A percentile compares a stretch with the other conserved stretches of the same genome.
These are phyloP conservation scores for Dendrothele bispora DNA, from an alignment of 768 basidiomycete genomes.

Conservation along the genomic window DNA sequence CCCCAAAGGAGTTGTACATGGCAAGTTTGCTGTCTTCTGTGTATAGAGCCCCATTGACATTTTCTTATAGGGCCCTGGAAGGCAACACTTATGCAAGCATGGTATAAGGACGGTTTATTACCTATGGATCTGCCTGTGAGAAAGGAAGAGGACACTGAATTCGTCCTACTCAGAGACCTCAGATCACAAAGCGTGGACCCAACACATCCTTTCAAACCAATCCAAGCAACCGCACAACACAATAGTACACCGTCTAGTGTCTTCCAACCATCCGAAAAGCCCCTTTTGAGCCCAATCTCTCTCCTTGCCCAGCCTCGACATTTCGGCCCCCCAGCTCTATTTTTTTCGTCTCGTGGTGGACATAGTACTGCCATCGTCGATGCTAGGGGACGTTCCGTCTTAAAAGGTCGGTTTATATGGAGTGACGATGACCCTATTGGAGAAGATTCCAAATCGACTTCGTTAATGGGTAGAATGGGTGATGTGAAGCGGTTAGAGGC, in stretches of 20 bases:
- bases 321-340: slow-evolving; percentile 84
- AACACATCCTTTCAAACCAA: slow-evolving; percentile 67
- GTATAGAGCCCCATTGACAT: slow-evolving; percentile 3
- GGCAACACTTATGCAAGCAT: slow-evolving; percentile 82
- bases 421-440: slow-evolving; percentile 57
- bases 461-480: slow-evolving; percentile 55
- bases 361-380: slow-evolving; percentile 89
- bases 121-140: slow-evolving; percentile 82
- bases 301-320: slow-evolving; percentile 76
- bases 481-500: slow-evolving; percentile 84
- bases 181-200: slow-evolving; percentile 80
- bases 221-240: slow-evolving; percentile 45
- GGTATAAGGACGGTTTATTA: slow-evolving; percentile 83
- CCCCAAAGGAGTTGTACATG: slow-evolving; percentile 78
- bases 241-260: slow-evolving; percentile 31
- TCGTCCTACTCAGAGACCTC: slow-evolving; percentile 69
- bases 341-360: slow-evolving; percentile 87
- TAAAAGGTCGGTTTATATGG: slow-evolving; percentile 81
- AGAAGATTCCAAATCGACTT: slow-evolving; percentile 36
- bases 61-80: slow-evolving; percentile 75
- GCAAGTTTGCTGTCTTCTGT: slow-evolving; percentile 37
- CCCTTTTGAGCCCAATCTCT: slow-evolving; percentile 71
- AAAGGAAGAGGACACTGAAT: slow-evolving; percentile 71
- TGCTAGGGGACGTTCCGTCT: slow-evolving; percentile 79
- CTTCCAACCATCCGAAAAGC: slow-evolving; percentile 40